These are phyloP conservation scores for Malassezia arunalokei DNA, from an alignment of 1,284 basidiomycete genomes.

Conservation along the genomic window DNA sequence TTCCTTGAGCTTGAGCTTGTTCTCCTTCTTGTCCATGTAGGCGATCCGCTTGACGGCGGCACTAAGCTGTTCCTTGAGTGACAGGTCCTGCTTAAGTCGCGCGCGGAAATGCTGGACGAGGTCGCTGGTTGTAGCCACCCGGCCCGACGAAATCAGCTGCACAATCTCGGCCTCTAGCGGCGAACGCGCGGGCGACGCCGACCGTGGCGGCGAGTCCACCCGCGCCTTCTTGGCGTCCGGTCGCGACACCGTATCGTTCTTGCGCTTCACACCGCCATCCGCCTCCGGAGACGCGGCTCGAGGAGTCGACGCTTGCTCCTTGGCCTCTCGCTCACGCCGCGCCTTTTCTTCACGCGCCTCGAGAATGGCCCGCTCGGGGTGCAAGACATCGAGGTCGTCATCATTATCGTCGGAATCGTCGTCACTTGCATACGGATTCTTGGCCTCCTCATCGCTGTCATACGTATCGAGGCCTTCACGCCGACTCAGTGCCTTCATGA, in stretches of 20 bases:
- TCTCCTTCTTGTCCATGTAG: slow-evolving; percentile 36
- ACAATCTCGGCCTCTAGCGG: slow-evolving; percentile 34
- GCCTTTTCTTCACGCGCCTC: slow-evolving; percentile 41
- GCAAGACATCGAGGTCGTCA: slow-evolving; percentile 36
- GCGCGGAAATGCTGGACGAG: slow-evolving; percentile 36
- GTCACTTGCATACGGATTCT: slow-evolving; percentile 38
- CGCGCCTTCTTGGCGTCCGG: slow-evolving; percentile 12
- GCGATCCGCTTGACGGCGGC: slow-evolving; percentile 32
- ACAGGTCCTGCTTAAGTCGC: slow-evolving; percentile 27
- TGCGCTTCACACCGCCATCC: slow-evolving; percentile 16
- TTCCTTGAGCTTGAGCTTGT: slow-evolving; percentile 33
- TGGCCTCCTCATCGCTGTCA: slow-evolving; percentile 40
- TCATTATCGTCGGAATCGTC: slow-evolving; percentile 32
- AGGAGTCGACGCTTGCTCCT: slow-evolving; percentile 18
- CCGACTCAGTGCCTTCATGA: slow-evolving; percentile 40
- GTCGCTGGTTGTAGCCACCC: slow-evolving; percentile 28
- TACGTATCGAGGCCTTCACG: slow-evolving; percentile 40
- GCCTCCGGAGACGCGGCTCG: not conserved
- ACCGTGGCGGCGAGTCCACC: not conserved
- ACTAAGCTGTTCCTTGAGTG: slow-evolving; percentile 34
- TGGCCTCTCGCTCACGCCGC: slow-evolving; percentile 11
- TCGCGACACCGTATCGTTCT: slow-evolving; percentile 20
- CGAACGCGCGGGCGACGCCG: slow-evolving; percentile 8
- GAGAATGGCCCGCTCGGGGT: slow-evolving; percentile 42
- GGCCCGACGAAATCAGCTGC: slow-evolving; percentile 26